Conservation (phyloP, 73 alveolate genomes). For the Tetrahymena elliotti region DNA sequence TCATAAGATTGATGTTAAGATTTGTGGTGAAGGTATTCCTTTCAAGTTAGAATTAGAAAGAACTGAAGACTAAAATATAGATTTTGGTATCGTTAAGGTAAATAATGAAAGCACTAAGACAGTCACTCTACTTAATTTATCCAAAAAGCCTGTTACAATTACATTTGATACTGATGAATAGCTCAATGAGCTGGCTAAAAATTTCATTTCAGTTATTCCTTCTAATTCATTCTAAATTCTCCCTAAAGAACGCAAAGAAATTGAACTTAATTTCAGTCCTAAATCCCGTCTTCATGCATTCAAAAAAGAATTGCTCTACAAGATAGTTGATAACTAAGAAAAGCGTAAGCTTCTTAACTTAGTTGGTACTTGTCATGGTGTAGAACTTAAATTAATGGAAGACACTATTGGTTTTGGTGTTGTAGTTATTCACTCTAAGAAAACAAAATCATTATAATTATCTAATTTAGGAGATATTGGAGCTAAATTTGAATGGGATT, state of each 20-base stretch:
- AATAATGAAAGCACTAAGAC: constrained; percentile 82
- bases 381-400: constrained; percentile 95
- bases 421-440: constrained; percentile 87
- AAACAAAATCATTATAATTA: constrained; percentile 74
- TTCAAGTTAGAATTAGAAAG: constrained; percentile 89
- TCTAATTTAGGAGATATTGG: constrained; percentile 96
- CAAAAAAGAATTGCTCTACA: constrained; percentile 76
- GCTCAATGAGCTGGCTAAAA: constrained; percentile 55
- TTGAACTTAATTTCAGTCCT: constrained; percentile 92
- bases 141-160: constrained; percentile 62
- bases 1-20: constrained; percentile 89
- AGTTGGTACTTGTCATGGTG: constrained; percentile 96
- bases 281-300: constrained; percentile 90
- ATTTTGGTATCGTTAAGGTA: constrained; percentile 87
- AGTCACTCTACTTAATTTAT: constrained; percentile 58
- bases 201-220: constrained; percentile 58
- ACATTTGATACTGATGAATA: constrained; percentile 40
- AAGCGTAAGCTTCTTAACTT: constrained; percentile 80
- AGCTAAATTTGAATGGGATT: constrained; percentile 91
- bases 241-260: constrained; percentile 89
- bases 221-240: constrained; percentile 60
- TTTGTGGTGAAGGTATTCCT: constrained; percentile 98
- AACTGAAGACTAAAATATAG: constrained; percentile 87
- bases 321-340: constrained; percentile 87
- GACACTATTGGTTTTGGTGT: constrained; percentile 96